Evolutionary conservation across 495 filamentous ascomycete genomes (phyloP), one percentile per base, ranked within the genome.

Genomic region (Geoglossum glabrum): DNA sequence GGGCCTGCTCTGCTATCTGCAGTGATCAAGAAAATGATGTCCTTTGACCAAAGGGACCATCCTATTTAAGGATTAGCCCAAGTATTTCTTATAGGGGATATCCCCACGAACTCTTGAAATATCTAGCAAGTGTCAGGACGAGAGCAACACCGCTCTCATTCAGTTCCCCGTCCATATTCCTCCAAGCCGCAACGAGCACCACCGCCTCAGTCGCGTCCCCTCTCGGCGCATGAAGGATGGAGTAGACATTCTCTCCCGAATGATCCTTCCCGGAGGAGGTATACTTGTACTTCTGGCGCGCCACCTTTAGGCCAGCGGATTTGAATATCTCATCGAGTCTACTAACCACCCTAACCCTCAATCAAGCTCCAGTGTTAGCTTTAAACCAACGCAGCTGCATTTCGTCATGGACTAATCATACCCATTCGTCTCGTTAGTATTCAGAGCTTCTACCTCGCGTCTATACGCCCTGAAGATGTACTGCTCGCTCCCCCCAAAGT

Each of bases 201-300:
- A 97, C 86, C 19, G 92, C 93, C 70, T 98, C 92, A 3, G 93
- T 97, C n/a, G 93, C 92, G 73, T 98, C 92, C 30, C 92, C 89
- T 27, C 92, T 79, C 3, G 92, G 92, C 0, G 92, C 93, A 63
- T 93, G 87, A n/a, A 98, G 78, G 57, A 97, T 83, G 21, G 86
- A 87, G 70, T 98, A 98, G 34, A 88, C 76, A 70, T 98, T 98
- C 74, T 95, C 82, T 55, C 93, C 92, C 27, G 76, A 67, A 64
- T 86, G 82, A 15, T 73, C 78, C 60, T 81, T 76, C 0, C 90
- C 90, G 6, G 82, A 76, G 26, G 81, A 78, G 3, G 77, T 79
- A 61, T 92, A 95, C 45, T 80, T 72, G 71, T 92, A 98, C 57
- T 80, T 81, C 69, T 98, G 93, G 9, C 80, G 79, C 15, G 85